Evolutionary conservation across 2,329 filamentous ascomycete species (phyloP).

Genomic region (Xylaria sp.): DNA sequence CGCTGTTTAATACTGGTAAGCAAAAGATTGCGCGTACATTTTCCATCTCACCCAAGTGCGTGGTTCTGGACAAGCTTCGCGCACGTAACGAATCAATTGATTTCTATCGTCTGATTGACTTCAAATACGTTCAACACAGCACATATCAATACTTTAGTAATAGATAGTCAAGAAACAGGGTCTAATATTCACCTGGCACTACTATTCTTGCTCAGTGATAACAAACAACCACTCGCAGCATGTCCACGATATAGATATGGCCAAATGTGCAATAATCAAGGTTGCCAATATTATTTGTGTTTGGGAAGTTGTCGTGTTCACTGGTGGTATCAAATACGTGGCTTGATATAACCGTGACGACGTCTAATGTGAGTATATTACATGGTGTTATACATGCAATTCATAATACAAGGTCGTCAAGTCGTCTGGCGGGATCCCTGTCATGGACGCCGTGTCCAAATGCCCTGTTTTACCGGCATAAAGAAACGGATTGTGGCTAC

Average conservation of each 20-base stretch:
- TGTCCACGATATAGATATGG: neutral
- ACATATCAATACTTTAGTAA: neutral
- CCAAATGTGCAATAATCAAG: neutral
- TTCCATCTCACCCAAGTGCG: too few species aligned
- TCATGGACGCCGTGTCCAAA: neutral
- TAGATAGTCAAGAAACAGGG: neutral
- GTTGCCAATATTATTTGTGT: neutral
- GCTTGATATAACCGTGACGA: neutral
- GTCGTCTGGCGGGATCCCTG: neutral
- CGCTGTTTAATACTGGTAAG: neutral
- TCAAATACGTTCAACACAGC: neutral
- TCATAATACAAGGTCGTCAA: neutral
- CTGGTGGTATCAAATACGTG: neutral
- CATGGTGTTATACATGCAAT: constrained; percentile 10
- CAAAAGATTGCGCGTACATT: neutral
- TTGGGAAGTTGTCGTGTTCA: neutral
- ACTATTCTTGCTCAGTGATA: neutral
- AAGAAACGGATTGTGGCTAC: neutral
- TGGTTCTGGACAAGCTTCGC: too few species aligned
- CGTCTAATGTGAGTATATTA: neutral
- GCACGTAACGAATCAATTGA: neutral
- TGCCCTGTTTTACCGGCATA: neutral
- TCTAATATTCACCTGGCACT: neutral
- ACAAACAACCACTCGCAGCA: neutral
- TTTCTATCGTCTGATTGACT: neutral